phyloP scores from a whole-genome alignment of 2,329 filamentous ascomycete species.

The Botryotinia globosa region DNA sequence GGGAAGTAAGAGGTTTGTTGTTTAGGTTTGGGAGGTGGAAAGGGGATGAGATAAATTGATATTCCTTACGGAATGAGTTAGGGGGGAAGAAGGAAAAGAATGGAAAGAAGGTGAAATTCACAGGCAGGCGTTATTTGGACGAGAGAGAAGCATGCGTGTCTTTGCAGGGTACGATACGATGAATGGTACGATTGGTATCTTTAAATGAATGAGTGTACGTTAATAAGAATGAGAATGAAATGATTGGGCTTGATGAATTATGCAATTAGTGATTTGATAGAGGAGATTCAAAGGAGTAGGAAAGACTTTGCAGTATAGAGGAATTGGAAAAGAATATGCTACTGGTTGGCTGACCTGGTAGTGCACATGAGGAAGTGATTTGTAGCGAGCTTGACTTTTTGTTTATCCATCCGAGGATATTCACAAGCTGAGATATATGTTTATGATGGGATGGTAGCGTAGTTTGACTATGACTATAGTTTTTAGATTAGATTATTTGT shows the following conservation, averaged over 20 bases:
- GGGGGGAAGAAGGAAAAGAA: too few relatives aligned
- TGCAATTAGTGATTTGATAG: neutral
- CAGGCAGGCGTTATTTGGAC: neutral
- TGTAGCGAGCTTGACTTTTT: too few relatives aligned
- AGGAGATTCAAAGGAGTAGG: neutral
- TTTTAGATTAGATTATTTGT: too few relatives aligned
- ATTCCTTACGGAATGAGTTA: neutral
- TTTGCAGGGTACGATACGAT: neutral
- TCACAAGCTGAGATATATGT: too few relatives aligned
- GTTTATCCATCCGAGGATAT: too few relatives aligned
- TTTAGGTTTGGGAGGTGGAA: neutral
- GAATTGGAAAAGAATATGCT: too few relatives aligned
- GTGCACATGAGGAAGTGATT: too few relatives aligned
- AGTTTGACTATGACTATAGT: too few relatives aligned
- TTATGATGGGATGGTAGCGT: too few relatives aligned
- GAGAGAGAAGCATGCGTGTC: neutral
- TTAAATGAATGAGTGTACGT: neutral
- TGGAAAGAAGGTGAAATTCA: neutral
- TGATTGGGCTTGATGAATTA: neutral
- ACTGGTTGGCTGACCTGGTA: too few relatives aligned
- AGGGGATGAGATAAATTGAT: neutral
- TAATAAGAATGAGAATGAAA: neutral
- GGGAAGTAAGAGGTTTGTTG: conserved; percentile 55
- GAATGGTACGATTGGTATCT: neutral
- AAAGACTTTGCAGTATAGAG: too few relatives aligned